A percentile compares a stretch with the other conserved stretches of the same genome.
phyloP scores from a whole-genome alignment of 2,329 filamentous ascomycete species.

The Alternaria hordeiaustralica region DNA sequence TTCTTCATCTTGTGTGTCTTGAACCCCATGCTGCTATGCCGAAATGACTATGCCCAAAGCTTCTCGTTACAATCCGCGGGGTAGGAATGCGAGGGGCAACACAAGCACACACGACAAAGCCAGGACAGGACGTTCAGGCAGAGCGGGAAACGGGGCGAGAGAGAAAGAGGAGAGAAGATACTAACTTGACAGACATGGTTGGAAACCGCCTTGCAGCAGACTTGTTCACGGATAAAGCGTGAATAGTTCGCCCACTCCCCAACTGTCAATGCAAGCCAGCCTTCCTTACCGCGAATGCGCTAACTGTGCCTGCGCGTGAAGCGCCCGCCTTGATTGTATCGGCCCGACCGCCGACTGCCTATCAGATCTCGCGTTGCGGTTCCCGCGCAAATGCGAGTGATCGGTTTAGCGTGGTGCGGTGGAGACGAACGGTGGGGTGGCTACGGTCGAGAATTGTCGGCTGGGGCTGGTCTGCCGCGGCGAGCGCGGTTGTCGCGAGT shows the following conservation, averaged over 20 bases:
- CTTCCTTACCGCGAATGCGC: slow-evolving; percentile 10
- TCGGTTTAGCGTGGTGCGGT: slow-evolving; percentile 24
- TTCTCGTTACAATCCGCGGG: slow-evolving; percentile 9
- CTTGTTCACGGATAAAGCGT: slow-evolving; percentile 29
- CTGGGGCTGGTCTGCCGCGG: slow-evolving; percentile 23
- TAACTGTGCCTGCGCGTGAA: slow-evolving; percentile 22
- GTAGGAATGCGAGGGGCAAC: slow-evolving; percentile 12
- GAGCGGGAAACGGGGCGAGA: slow-evolving; percentile 7
- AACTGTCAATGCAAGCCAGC: slow-evolving; percentile 29
- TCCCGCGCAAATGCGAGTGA: slow-evolving; percentile 30
- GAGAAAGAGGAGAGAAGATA: slow-evolving; percentile 18
- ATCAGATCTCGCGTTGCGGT: slow-evolving; percentile 26
- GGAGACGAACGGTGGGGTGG: slow-evolving; percentile 25
- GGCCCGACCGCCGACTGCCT: slow-evolving; percentile 27
- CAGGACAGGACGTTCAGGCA: not conserved
- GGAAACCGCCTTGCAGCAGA: slow-evolving; percentile 19
- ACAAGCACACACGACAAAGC: not conserved
- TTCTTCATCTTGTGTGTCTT: slow-evolving; percentile 29
- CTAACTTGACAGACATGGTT: slow-evolving; percentile 51
- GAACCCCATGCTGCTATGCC: slow-evolving; percentile 8
- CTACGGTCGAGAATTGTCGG: not conserved
- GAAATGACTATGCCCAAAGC: slow-evolving; percentile 2
- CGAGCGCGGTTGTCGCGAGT: slow-evolving; percentile 22
- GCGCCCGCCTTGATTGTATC: slow-evolving; percentile 23
- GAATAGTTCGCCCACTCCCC: slow-evolving; percentile 25